Base-by-base conservation (phyloP, 192 early-diverging fungal genomes). In the Piromyces finnis region DNA sequence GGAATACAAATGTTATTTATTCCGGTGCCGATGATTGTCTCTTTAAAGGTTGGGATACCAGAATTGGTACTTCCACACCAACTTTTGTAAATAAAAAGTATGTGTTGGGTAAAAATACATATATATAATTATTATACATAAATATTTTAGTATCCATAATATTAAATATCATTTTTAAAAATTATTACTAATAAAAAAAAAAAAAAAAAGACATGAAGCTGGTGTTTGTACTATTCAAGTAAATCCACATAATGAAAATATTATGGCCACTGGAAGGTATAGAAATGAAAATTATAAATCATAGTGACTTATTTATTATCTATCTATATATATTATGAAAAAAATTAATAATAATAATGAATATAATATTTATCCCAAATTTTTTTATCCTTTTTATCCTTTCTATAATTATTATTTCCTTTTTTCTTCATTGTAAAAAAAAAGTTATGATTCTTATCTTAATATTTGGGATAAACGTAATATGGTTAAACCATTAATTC, bases 171-270 rank as follows among this genome's bases (percentile, higher is more conserved):
- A n/a, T n/a, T n/a, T n/a, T n/a, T n/a, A n/a, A n/a, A n/a, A n/a
- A 32, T 32, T 32, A 32, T 9, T 32, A 9, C 9, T 32, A 32
- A 6, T 32, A 6, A 32, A 32, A 32, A 32, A 32, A 32, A 32
- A 6, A 32, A 32, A 32, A 32, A 32, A 77, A 78, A 92, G 90
- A 77, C 96, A 97, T 83, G 84, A 89, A n/a, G 94, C 94, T 78
- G 97, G 97, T 13, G 96, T 99, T 0, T 95, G 93, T 79, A 92
- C 91, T 77, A 95, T 99, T 35, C 94, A 97, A 80, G 92, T 92
- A 2, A 91, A 92, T 81, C 94, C 94, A 30, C 91, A 92, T 81
- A 79, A 87, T 27, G 91, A 94, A 81, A 86, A 95, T 83, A 84
- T 93, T 29, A 82, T 99, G 37, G 94, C 93, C 3, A 97, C 95